phyloP scores from a whole-genome alignment of 2,329 filamentous ascomycete genomes.

The Neopestalotiopsis rosae region DNA sequence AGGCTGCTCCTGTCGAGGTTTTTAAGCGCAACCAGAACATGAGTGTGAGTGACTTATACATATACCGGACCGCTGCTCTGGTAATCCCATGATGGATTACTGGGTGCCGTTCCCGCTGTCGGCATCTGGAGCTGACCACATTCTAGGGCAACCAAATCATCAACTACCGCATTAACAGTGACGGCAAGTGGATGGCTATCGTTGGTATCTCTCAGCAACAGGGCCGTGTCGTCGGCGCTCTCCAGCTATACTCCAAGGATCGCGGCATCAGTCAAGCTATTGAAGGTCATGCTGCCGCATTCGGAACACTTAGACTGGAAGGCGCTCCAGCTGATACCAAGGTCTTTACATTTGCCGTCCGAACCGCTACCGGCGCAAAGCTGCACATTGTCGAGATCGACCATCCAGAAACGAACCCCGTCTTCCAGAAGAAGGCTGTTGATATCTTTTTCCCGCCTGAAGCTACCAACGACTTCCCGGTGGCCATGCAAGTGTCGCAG shows the following conservation, averaged over 20 bases:
- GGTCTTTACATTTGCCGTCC: slow-evolving; percentile 95
- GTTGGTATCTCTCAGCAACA: slow-evolving; percentile 95
- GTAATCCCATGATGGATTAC: background rate
- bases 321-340: slow-evolving; percentile 90
- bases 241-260: slow-evolving; percentile 97
- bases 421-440: slow-evolving; percentile 93
- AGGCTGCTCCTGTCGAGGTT: slow-evolving; percentile 82
- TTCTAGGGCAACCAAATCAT: slow-evolving; percentile 93
- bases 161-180: slow-evolving; percentile 95
- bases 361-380: slow-evolving; percentile 88
- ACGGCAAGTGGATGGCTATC: slow-evolving; percentile 98
- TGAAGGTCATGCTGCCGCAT: slow-evolving; percentile 94
- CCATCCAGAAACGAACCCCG: slow-evolving; percentile 85
- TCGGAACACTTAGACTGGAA: slow-evolving; percentile 87
- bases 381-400: slow-evolving; percentile 98
- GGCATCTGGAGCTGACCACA: background rate
- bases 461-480: slow-evolving; percentile 95
- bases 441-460: slow-evolving; percentile 98
- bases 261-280: slow-evolving; percentile 97
- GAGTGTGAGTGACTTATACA: slow-evolving; percentile 61
- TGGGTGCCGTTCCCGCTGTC: background rate
- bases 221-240: slow-evolving; percentile 90
- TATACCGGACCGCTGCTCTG: too few relatives aligned
- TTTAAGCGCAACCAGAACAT: slow-evolving; percentile 95
- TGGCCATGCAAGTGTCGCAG: slow-evolving; percentile 94